Percentiles rank a stretch among this genome's conserved stretches.
phyloP scores from a whole-genome alignment of 306 rosid species.

The Vachellia pachyceras region DNA sequence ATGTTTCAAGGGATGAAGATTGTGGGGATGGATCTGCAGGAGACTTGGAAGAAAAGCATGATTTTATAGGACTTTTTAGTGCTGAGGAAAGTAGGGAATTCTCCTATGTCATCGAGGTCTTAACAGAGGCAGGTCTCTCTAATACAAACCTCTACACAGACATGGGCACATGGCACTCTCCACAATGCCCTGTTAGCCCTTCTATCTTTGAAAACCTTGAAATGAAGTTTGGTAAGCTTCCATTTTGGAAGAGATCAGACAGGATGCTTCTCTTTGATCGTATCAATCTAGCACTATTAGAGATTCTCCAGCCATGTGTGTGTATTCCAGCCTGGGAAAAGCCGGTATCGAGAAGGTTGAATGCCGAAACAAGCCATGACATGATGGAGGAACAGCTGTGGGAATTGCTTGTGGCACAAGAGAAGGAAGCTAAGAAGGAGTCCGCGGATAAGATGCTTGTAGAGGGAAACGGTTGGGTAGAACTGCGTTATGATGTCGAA shows the following conservation, averaged over 20 bases:
- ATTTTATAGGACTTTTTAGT: slow-evolving; percentile 44
- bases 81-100: slow-evolving; percentile 73
- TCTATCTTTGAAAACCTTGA: slow-evolving; percentile 67
- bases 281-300: slow-evolving; percentile 60
- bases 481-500: slow-evolving; percentile 67
- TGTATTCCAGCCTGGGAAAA: slow-evolving; percentile 61
- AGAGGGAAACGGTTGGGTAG: slow-evolving; percentile 63
- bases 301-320: slow-evolving; percentile 59
- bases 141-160: slow-evolving; percentile 47
- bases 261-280: slow-evolving; percentile 83
- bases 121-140: slow-evolving; percentile 59
- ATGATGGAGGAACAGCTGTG: slow-evolving; percentile 78
- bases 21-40: slow-evolving; percentile 46
- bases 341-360: slow-evolving; percentile 62
- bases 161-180: slow-evolving; percentile 52
- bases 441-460: slow-evolving; percentile 46
- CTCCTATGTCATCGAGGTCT: slow-evolving; percentile 78
- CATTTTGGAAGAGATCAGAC: slow-evolving; percentile 75
- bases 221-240: slow-evolving; percentile 80
- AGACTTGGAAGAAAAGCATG: slow-evolving; percentile 43
- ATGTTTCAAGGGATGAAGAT: slow-evolving; percentile 84
- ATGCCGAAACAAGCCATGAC: slow-evolving; percentile 41
- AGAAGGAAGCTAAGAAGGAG: slow-evolving; percentile 56
- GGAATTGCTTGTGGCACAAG: slow-evolving; percentile 62
- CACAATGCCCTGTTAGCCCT: slow-evolving; percentile 68